Base-by-base conservation (phyloP, 306 rosid genomes). In the Corylus heterophylla region DNA sequence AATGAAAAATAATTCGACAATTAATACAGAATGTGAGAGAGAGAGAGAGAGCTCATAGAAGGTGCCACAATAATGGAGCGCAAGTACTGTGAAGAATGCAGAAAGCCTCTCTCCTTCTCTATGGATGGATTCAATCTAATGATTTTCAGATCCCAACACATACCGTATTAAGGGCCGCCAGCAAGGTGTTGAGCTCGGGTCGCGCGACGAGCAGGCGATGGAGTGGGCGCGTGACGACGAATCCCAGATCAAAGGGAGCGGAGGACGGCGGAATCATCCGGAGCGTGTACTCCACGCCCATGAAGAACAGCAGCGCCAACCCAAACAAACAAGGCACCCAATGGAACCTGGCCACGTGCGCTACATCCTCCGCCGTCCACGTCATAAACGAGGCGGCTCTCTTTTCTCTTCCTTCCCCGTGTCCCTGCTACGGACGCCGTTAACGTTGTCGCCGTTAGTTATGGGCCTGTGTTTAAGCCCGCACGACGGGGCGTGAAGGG, bases 281-380 rank as follows among this genome's bases (percentile, higher is more conserved):
- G 85, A 92, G 95, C 83, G 98, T 94, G 91, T 94, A 94, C 75
- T 94, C 98, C 48, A 94, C 97, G 73, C 74, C 97, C 97, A 94
- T 91, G 89, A 95, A 95, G 85, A 95, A 91, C 7, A 95, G 73
- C 20, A 95, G 79, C 0, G 90, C 92, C 75, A 86, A 2, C 1
- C 85, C 97, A 78, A 90, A 92, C 22, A 90, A 10, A 39, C 98
- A 95, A 1, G 93, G 98, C 0, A 95, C 55, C 98, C 98, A 86
- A 82, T 95, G 98, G 74, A 81, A 49, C 7, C 71, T 91, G 0
- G 88, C 95, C 86, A 90, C 97, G 92, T 87, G 78, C 16, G 72
- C 79, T 0, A 73, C 89, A 52, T 95, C 98, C 0, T 84, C 77
- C 29, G 75, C 4, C 11, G 84, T 92, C 98, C 98, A 95, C 55